These are phyloP conservation scores for Aspergillus viridinutans DNA, from an alignment of 2,329 filamentous ascomycete genomes.

Conservation along the genomic window DNA sequence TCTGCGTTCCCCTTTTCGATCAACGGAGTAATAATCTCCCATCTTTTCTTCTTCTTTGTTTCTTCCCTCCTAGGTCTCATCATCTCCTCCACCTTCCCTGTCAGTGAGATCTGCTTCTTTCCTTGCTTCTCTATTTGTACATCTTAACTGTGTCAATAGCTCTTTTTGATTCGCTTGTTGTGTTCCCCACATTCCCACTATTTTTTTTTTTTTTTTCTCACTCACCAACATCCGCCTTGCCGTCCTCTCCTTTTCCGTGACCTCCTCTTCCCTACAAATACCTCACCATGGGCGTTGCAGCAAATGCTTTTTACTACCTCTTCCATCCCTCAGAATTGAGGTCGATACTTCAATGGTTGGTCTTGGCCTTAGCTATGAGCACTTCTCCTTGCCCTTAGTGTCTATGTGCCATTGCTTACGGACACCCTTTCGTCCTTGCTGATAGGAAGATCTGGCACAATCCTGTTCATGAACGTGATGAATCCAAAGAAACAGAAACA, in stretches of 20 bases:
- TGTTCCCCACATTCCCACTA: slow-evolving; percentile 1
- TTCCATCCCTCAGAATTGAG: slow-evolving; percentile 75
- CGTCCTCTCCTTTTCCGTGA: slow-evolving; percentile 8
- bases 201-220: slow-evolving; percentile 11
- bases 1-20: not conserved
- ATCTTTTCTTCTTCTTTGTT: slow-evolving; percentile 2
- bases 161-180: not conserved
- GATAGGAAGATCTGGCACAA: slow-evolving; percentile 94
- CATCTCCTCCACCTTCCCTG: slow-evolving; percentile 3
- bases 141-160: not conserved
- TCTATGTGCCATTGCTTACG: slow-evolving; percentile 11
- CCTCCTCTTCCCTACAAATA: slow-evolving; percentile 10
- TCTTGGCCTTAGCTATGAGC: slow-evolving; percentile 7
- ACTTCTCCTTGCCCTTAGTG: slow-evolving; percentile 1
- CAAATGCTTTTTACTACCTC: slow-evolving; percentile 63
- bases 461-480: slow-evolving; percentile 79
- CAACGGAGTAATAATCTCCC: slow-evolving; percentile 1
- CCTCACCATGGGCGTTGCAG: slow-evolving; percentile 38
- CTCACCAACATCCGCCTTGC: not conserved
- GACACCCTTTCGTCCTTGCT: slow-evolving; percentile 1
- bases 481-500: slow-evolving; percentile 67
- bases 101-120: not conserved
- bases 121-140: not conserved
- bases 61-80: slow-evolving; percentile 2
- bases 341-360: slow-evolving; percentile 83